phyloP scores from a whole-genome alignment of 352 stramenopile species.

The Phytopythium sindhum region DNA sequence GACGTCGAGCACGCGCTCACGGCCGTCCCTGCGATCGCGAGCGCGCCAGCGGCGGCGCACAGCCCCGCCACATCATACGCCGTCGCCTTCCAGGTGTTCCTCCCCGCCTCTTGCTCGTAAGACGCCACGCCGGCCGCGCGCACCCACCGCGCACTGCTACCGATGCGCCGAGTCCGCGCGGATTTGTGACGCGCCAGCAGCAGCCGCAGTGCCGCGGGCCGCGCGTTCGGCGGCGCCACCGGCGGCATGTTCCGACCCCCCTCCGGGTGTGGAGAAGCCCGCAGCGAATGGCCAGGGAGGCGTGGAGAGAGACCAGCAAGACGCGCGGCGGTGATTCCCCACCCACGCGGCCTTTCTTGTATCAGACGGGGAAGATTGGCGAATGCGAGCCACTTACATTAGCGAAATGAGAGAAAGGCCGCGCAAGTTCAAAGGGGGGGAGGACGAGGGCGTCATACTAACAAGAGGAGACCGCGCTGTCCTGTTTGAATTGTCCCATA shows the following conservation, averaged over 20 bases:
- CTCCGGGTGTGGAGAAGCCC: not conserved
- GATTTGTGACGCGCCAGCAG: not conserved
- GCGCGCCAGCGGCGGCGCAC: slow-evolving; percentile 1
- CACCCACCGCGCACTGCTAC: not conserved
- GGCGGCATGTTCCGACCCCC: not conserved
- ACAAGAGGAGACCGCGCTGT: not conserved
- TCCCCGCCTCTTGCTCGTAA: not conserved
- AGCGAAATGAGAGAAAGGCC: not conserved
- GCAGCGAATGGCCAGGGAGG: not conserved
- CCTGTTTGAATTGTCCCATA: not conserved
- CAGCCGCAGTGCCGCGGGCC: slow-evolving; percentile 17
- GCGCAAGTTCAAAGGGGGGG: not conserved
- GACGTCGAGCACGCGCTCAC: not conserved
- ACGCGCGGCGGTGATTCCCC: too few relatives aligned
- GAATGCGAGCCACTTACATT: slow-evolving; percentile 4
- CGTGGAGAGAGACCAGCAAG: not conserved
- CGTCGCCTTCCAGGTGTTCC: not conserved
- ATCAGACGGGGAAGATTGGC: not conserved
- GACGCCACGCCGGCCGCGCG: not conserved
- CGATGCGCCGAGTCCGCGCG: not conserved
- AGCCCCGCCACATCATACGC: slow-evolving; percentile 2
- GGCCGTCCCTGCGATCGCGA: slow-evolving; percentile 1
- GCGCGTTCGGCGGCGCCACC: slow-evolving; percentile 1
- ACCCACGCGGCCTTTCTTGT: too few relatives aligned
- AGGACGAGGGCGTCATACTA: not conserved